Evolutionary conservation across 495 filamentous ascomycete genomes (phyloP).

Genomic region (Xylaria acuta): DNA sequence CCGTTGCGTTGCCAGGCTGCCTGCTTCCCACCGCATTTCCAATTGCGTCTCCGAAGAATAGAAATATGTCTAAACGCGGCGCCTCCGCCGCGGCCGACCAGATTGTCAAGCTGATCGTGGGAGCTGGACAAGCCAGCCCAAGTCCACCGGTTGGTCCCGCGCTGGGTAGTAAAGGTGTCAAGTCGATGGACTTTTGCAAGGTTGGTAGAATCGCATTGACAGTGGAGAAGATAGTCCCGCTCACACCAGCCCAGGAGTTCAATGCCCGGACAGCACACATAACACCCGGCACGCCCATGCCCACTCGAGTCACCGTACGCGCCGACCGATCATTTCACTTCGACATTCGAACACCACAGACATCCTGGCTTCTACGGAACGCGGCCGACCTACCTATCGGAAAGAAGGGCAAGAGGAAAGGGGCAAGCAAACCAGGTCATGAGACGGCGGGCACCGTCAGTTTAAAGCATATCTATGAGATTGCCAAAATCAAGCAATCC

Average conservation of each 20-base stretch:
- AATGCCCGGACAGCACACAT: slow-evolving; percentile 94
- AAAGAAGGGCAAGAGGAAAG: slow-evolving; percentile 79
- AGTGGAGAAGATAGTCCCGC: slow-evolving; percentile 3
- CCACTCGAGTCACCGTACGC: slow-evolving; percentile 87
- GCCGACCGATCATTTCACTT: slow-evolving; percentile 94
- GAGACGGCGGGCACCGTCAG: slow-evolving; percentile 81
- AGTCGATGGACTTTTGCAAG: slow-evolving; percentile 99
- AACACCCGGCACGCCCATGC: slow-evolving; percentile 81
- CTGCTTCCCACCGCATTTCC: background rate
- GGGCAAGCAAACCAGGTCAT: slow-evolving; percentile 77
- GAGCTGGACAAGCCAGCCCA: slow-evolving; percentile 93
- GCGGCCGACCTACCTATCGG: slow-evolving; percentile 75
- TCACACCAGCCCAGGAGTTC: slow-evolving; percentile 74
- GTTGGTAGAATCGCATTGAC: slow-evolving; percentile 52
- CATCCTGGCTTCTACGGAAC: slow-evolving; percentile 83
- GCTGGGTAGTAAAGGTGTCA: slow-evolving; percentile 95
- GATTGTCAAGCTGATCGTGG: slow-evolving; percentile 97
- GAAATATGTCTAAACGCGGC: slow-evolving; percentile 78
- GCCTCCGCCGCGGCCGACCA: slow-evolving; percentile 67
- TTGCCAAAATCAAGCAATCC: slow-evolving; percentile 92
- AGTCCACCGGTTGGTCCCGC: slow-evolving; percentile 98
- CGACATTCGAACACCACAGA: slow-evolving; percentile 90
- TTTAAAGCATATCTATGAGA: slow-evolving; percentile 97
- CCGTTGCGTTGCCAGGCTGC: background rate
- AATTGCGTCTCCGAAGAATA: background rate